Evolutionary conservation across 2,329 filamentous ascomycete species (phyloP).

Genomic region (Sporothrix curviconia): DNA sequence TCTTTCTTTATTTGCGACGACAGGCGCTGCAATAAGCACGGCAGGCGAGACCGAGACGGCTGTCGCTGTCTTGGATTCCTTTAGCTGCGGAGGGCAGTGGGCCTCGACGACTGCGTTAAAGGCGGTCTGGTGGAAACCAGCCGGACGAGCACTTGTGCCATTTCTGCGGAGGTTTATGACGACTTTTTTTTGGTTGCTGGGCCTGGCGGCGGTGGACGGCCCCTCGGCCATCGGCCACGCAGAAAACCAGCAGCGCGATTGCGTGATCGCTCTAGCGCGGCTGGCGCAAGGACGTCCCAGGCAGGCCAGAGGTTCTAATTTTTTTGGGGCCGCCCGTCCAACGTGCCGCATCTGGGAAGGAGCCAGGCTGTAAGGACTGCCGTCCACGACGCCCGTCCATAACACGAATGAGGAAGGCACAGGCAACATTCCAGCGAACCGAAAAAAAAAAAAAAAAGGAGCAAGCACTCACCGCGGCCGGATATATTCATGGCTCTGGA

Average conservation of each 20-base stretch:
- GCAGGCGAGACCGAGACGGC: constrained; percentile 12
- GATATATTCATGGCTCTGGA: too few species aligned
- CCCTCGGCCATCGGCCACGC: constrained; percentile 15
- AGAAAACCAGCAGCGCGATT: constrained; percentile 22
- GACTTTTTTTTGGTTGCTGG: constrained; percentile 5
- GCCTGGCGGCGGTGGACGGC: constrained; percentile 4
- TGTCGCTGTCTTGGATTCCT: constrained; percentile 12
- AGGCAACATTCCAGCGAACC: too few species aligned
- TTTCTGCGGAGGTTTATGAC: constrained; percentile 8
- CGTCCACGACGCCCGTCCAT: too few species aligned
- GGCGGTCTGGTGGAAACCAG: not conserved
- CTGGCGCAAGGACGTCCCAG: constrained; percentile 10
- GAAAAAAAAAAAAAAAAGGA: too few species aligned
- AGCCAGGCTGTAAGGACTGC: too few species aligned
- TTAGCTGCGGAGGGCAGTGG: not conserved
- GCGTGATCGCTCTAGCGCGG: constrained; percentile 29
- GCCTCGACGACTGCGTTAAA: not conserved
- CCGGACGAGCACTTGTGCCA: constrained; percentile 2
- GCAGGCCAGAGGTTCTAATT: not conserved
- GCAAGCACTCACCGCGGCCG: too few species aligned
- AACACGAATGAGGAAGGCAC: too few species aligned
- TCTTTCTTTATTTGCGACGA: constrained; percentile 5
- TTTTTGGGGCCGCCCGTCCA: not conserved
- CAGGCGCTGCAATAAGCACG: constrained; percentile 2
- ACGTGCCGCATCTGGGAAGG: constrained; percentile 7